These are phyloP conservation scores for Zopfochytrium polystomum DNA, from an alignment of 371 early-diverging fungal species.

Conservation along the genomic window DNA sequence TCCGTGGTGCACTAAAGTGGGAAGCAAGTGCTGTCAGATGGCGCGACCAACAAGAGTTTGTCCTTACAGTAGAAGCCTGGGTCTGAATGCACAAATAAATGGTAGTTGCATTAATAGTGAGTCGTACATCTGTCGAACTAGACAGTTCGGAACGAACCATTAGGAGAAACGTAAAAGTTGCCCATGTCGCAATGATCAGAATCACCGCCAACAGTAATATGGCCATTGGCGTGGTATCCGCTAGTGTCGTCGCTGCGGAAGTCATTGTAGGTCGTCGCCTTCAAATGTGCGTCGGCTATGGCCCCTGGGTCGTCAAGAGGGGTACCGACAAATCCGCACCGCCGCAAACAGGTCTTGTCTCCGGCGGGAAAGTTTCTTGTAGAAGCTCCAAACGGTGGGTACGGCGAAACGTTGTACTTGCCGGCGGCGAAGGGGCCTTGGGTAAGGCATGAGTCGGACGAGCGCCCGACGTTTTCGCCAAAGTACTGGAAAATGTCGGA, in stretches of 20 bases:
- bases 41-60: not conserved
- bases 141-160: not conserved
- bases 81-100: constrained; percentile 23
- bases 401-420: not conserved
- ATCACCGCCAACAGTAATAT: constrained; percentile 11
- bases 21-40: not conserved
- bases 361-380: not conserved
- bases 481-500: constrained; percentile 10
- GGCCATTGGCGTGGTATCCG: constrained; percentile 10
- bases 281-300: constrained; percentile 3
- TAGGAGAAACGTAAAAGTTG: too few relatives aligned
- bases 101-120: not conserved
- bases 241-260: not conserved
- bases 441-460: not conserved
- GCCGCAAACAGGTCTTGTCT: constrained; percentile 1
- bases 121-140: not conserved
- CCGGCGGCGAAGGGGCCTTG: constrained; percentile 4
- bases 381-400: not conserved
- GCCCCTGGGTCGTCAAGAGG: not conserved
- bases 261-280: not conserved
- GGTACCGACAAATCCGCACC: constrained; percentile 5
- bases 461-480: too few relatives aligned
- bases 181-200: constrained; percentile 14
- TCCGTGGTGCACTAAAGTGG: constrained; percentile 19
- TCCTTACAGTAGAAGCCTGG: constrained; percentile 19